Evolutionary conservation across 2,329 filamentous ascomycete species (phyloP), one percentile per base, ranked within the genome.

Genomic region (Fusarium pseudograminearum): DNA sequence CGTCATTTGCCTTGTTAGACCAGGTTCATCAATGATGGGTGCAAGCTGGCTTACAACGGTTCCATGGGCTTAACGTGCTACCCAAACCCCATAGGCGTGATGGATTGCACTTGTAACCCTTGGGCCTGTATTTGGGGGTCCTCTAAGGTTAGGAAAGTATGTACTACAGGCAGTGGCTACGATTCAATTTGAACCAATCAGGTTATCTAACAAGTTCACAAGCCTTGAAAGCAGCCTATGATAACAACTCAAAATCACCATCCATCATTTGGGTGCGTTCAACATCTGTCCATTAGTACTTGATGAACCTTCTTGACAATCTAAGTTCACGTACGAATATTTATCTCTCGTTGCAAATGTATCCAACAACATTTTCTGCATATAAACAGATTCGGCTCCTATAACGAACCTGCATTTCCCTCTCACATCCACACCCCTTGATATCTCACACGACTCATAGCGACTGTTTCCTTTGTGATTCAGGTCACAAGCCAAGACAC

Each of bases 401-500:
- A 46, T 14, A 33, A 16, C 11, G 26, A 20, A 18, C 40, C 33
- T 65, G n/a, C 20, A n/a, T 16, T 18, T 34, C 34, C 16, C 52
- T 46, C 53, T 36, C 50, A 36, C 34, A 41, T 42, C 24, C 50
- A 45, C 14, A 41, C 4, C 22, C n/a, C 47, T 52, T 34, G 50
- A 41, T 41, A 57, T 50, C 44, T 36, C 46, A 18, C 33, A 52
- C 41, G 44, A 66, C 36, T 61, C 47, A 41, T 38, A 62, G 44
- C 44, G 44, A 51, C 67, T 52, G 58, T 65, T 57, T 71, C 60
- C 61, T 69, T 63, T 62, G 65, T 71, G 65, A 48, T 64, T 63
- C 54, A 67, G 67, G 67, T 68, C 67, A 70, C 58, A 70, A 68
- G 67, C 67, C 67, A 70, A 63, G 58, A 58, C 65, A 63, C 40